Conservation (phyloP, 208 protist genomes). For the Angomonas ambiguus region DNA sequence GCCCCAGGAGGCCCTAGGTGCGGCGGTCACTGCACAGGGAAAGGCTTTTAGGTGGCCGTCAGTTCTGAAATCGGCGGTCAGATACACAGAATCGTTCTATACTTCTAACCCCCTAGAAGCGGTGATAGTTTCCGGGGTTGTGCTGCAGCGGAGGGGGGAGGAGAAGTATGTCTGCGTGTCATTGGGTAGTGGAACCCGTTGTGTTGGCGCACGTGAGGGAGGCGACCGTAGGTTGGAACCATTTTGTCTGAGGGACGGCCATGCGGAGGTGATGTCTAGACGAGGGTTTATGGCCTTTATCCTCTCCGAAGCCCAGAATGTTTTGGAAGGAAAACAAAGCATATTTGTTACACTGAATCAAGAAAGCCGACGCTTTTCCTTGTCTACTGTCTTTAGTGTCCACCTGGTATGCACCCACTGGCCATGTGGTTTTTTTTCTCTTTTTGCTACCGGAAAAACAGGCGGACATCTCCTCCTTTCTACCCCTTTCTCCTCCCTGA, state of each 20-base stretch:
- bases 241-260: conserved; percentile 60
- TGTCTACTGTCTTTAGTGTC: conserved; percentile 32
- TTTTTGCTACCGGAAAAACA: conserved; percentile 22
- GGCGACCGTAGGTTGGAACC: not conserved
- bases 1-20: not conserved
- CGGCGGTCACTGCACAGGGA: not conserved
- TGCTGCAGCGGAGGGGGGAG: not conserved
- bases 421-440: conserved; percentile 65
- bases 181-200: conserved; percentile 71
- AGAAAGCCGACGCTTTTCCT: conserved; percentile 1
- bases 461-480: conserved; percentile 57
- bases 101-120: not conserved
- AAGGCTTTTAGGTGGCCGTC: not conserved
- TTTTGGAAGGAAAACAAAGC: not conserved
- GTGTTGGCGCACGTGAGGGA: conserved; percentile 29
- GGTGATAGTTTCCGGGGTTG: not conserved
- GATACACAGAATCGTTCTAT: not conserved
- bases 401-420: conserved; percentile 72
- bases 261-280: conserved; percentile 84
- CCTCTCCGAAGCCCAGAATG: conserved; percentile 26
- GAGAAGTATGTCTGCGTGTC: conserved; percentile 65
- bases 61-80: not conserved
- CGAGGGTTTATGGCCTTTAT: conserved; percentile 72
- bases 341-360: not conserved
- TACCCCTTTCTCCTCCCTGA: conserved; percentile 26